Evolutionary conservation across 2,329 filamentous ascomycete genomes (phyloP).

Genomic region (Cladophialophora carrionii): DNA sequence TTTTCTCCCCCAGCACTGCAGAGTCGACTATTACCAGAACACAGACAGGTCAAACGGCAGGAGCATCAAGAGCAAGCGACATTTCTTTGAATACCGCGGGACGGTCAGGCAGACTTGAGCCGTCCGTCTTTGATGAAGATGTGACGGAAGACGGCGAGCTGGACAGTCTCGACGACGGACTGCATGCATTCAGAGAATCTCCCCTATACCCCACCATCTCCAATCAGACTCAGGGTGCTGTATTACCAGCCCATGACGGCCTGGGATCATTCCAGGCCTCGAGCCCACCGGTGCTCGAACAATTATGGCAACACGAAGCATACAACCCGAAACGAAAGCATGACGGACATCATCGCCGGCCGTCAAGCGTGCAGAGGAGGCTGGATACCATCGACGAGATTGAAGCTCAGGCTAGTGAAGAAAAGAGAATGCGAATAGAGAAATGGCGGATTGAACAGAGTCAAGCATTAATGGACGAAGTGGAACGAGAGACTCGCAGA

Average conservation of each 20-base stretch:
- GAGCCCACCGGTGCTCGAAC: conserved; percentile 70
- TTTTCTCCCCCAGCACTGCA: conserved; percentile 78
- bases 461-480: conserved; percentile 79
- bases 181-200: conserved; percentile 80
- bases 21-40: conserved; percentile 69
- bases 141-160: conserved; percentile 71
- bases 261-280: conserved; percentile 79
- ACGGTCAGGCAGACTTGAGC: conserved; percentile 60
- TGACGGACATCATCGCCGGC: conserved; percentile 52
- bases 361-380: conserved; percentile 62
- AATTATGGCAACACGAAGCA: conserved; percentile 85
- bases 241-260: conserved; percentile 91
- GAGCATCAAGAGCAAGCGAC: conserved; percentile 75
- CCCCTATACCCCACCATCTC: conserved; percentile 50
- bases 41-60: conserved; percentile 66
- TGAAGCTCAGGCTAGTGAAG: conserved; percentile 65
- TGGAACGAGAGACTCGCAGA: conserved; percentile 79
- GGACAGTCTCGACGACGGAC: conserved; percentile 88
- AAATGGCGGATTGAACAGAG: conserved; percentile 92
- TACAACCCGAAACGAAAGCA: conserved; percentile 72
- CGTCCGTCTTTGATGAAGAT: conserved; percentile 53
- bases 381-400: conserved; percentile 62
- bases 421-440: conserved; percentile 83
- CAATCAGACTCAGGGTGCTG: conserved; percentile 59
- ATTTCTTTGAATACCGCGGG: conserved; percentile 74